Conservation (phyloP, 495 filamentous ascomycete species). For the Podospora conica region DNA sequence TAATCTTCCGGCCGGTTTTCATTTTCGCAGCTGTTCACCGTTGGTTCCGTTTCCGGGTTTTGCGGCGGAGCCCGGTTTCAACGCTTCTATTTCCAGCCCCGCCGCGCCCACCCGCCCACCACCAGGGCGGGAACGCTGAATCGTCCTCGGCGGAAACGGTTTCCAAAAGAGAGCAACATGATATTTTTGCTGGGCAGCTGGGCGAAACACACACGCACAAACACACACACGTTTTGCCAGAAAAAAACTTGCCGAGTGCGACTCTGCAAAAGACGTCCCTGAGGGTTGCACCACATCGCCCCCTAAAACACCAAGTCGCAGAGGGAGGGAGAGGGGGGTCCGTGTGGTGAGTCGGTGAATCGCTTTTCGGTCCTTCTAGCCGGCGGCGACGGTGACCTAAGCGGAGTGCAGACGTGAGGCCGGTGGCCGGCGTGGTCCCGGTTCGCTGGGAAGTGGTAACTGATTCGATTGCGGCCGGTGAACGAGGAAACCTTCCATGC, state of each 20-base stretch:
- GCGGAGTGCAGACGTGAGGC: background rate
- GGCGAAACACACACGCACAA: background rate
- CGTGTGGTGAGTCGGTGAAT: background rate
- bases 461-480: no score
- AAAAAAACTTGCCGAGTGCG: background rate
- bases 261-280: no score
- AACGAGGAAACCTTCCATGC: conserved; percentile 2
- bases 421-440: background rate
- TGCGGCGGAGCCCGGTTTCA: background rate
- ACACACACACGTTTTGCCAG: background rate
- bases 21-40: background rate
- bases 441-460: background rate
- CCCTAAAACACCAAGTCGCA: background rate
- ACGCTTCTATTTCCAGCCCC: background rate
- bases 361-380: background rate
- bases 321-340: background rate
- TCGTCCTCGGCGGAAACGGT: background rate
- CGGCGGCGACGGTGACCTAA: background rate
- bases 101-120: no score
- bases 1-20: background rate
- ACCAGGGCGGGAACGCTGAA: background rate
- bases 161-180: background rate
- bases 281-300: background rate
- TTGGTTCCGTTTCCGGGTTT: background rate
- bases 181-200: background rate